Evolutionary conservation across 371 early-diverging fungal genomes (phyloP).

Genomic region (Lichtheimia ornata): DNA sequence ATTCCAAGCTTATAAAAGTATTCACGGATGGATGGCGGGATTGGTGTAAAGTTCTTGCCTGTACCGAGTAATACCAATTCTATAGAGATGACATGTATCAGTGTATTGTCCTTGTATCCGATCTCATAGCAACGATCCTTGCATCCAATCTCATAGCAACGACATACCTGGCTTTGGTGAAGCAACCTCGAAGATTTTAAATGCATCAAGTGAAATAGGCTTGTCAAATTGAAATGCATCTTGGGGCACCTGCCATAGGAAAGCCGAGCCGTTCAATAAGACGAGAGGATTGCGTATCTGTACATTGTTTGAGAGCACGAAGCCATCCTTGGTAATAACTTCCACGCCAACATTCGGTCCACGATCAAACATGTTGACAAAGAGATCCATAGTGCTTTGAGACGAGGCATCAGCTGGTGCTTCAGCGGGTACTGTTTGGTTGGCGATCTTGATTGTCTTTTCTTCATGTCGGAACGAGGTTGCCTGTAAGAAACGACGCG

Average conservation of each 20-base stretch:
- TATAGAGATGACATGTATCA: not conserved
- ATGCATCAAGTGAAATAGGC: slow-evolving; percentile 38
- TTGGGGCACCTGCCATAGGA: slow-evolving; percentile 52
- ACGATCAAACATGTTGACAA: slow-evolving; percentile 58
- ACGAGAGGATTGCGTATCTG: slow-evolving; percentile 45
- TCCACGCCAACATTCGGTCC: slow-evolving; percentile 50
- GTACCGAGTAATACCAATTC: not conserved
- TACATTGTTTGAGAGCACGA: slow-evolving; percentile 50
- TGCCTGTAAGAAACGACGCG: no score
- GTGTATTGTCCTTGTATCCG: no score
- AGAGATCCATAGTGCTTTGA: slow-evolving; percentile 23
- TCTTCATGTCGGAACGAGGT: no score
- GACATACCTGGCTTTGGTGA: slow-evolving; percentile 48
- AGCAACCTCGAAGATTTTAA: slow-evolving; percentile 52
- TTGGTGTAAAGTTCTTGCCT: not conserved
- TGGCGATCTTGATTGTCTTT: slow-evolving; percentile 7
- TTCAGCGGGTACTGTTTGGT: slow-evolving; percentile 18
- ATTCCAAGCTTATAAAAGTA: slow-evolving; percentile 56
- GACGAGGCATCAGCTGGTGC: slow-evolving; percentile 12
- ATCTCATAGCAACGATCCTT: no score
- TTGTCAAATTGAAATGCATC: slow-evolving; percentile 23
- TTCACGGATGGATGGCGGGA: slow-evolving; percentile 7
- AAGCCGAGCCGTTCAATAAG: slow-evolving; percentile 49
- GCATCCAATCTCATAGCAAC: no score
- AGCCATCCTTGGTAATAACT: slow-evolving; percentile 48